Percentiles rank a stretch among this genome's conserved stretches.
These are phyloP conservation scores for Inonotus obliquus DNA, from an alignment of 1,284 basidiomycete genomes.

Conservation along the genomic window DNA sequence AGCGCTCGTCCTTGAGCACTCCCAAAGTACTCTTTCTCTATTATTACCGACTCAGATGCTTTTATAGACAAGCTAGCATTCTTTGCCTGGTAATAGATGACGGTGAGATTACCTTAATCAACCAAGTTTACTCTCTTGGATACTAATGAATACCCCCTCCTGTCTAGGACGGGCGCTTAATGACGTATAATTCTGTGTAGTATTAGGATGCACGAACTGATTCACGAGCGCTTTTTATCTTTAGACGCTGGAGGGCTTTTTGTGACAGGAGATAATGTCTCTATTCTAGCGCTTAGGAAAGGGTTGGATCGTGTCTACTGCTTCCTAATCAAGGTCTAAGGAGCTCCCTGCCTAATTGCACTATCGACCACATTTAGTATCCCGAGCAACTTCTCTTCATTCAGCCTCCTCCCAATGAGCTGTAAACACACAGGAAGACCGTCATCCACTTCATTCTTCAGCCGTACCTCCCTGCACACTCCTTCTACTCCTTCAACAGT, in stretches of 20 bases:
- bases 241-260: not conserved
- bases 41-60: too few species aligned
- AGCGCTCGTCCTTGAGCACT: too few species aligned
- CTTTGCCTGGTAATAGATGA: not conserved
- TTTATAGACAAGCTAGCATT: too few species aligned
- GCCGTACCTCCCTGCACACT: not conserved
- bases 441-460: conserved; percentile 31
- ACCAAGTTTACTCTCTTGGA: not conserved
- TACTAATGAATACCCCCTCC: not conserved
- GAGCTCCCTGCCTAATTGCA: conserved; percentile 6
- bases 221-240: not conserved
- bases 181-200: not conserved
- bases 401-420: conserved; percentile 44
- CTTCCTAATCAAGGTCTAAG: not conserved
- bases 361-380: conserved; percentile 40
- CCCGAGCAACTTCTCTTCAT: conserved; percentile 45
- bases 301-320: not conserved
- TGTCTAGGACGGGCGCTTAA: not conserved
- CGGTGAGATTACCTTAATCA: not conserved
- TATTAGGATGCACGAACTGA: not conserved
- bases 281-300: not conserved
- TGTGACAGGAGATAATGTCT: not conserved
- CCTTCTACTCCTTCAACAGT: not conserved
- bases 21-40: too few species aligned
- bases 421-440: conserved; percentile 44